Evolutionary conservation across 306 rosid genomes (phyloP), one percentile per base, ranked within the genome.

Genomic region (Fagus crenata): DNA sequence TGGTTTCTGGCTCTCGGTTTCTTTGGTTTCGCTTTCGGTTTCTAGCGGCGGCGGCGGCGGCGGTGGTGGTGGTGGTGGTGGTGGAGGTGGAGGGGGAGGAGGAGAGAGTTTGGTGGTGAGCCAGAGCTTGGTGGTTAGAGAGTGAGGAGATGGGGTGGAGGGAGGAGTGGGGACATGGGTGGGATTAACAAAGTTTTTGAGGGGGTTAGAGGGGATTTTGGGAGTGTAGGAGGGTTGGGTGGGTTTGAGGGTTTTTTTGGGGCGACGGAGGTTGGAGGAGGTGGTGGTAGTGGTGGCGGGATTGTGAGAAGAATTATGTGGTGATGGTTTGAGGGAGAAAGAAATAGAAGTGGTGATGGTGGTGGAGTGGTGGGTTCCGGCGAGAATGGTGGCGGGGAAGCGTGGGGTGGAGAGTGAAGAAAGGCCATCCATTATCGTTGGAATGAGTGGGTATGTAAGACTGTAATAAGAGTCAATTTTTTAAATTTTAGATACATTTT

Each of bases 61-160:
- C 1, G 41, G 54, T 1, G 81, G 77, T 1, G 54, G 74, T 4
- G 81, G 59, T 0, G 74, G 74, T 0, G 67, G 56, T 0, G 79
- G 76, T 0, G 86, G 85, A 0, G 88, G 87, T 0, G 89, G 85
- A 0, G 92, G 93, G 43, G 89, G 89, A 36, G 85, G 90, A 8
- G 88, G 89, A 43, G 88, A 85, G 78, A 92, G 93, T 87, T 92
- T 94, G 83, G 96, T 90, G 2, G 97, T 81, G 78, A 94, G 97
- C 94, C 98, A 84, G 32, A 94, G 93, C 81, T 90, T 94, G 76
- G 82, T 83, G 13, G 87, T 77, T 73, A 90, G 89, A 11, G 93
- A 75, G 82, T 74, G 75, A 1, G 88, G 70, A 51, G 70, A 17
- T 2, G 65, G 49, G 13, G 51, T 46, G 51, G 65, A 49, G 28